phyloP scores from a whole-genome alignment of 306 rosid genomes.

The Arachis stenosperma region DNA sequence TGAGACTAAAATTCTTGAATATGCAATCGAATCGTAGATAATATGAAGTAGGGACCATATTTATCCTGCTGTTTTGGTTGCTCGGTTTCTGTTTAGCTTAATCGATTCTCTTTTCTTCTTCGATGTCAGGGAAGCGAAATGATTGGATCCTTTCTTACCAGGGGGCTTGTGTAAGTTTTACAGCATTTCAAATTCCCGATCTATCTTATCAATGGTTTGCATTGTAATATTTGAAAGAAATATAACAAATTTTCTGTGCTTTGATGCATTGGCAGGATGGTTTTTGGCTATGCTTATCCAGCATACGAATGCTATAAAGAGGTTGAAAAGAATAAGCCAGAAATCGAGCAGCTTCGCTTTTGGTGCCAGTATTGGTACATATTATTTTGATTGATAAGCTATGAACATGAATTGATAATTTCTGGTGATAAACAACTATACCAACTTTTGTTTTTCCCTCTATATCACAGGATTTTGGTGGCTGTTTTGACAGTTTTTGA shows the following conservation, averaged over 20 bases:
- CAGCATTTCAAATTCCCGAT: not conserved
- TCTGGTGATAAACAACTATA: slow-evolving; percentile 20
- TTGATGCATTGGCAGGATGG: slow-evolving; percentile 66
- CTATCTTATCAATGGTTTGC: slow-evolving; percentile 18
- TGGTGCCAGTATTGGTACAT: slow-evolving; percentile 98
- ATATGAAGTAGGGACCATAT: not conserved
- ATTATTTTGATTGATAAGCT: not conserved
- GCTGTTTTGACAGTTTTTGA: slow-evolving; percentile 88
- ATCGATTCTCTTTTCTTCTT: slow-evolving; percentile 37
- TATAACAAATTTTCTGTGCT: not conserved
- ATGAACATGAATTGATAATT: slow-evolving; percentile 1
- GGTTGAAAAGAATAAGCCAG: slow-evolving; percentile 87
- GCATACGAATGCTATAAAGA: slow-evolving; percentile 97
- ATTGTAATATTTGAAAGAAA: slow-evolving; percentile 24
- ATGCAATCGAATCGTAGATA: not conserved
- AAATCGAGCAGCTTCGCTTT: slow-evolving; percentile 88
- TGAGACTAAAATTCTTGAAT: not conserved
- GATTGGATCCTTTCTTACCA: slow-evolving; percentile 90
- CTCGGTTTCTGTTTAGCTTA: slow-evolving; percentile 37
- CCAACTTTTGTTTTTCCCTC: slow-evolving; percentile 20
- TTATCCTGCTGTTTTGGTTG: slow-evolving; percentile 26
- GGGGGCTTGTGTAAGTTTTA: slow-evolving; percentile 85
- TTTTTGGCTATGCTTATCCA: slow-evolving; percentile 97
- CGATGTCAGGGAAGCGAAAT: slow-evolving; percentile 63
- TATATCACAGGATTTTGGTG: slow-evolving; percentile 83